Evolutionary conservation across 2,329 filamentous ascomycete species (phyloP), one percentile per base, ranked within the genome.

Genomic region (Penicillium sp.): DNA sequence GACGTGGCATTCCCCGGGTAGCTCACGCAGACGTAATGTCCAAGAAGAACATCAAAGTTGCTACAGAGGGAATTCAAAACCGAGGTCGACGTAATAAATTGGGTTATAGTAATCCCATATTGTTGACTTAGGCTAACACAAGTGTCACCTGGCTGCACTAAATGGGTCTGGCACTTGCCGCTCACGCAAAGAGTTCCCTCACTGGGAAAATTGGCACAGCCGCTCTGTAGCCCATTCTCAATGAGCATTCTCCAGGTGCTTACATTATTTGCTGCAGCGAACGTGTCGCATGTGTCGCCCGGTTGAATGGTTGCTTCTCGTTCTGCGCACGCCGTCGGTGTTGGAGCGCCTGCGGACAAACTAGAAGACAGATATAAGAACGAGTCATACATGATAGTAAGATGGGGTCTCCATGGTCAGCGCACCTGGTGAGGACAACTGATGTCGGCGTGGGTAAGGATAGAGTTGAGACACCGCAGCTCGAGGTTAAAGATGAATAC

Each of bases 21-120:
- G 46, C 46, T 48, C 46, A 48, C 46, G 11, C 46, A 48, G 46
- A 35, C 38, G 44, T 45, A 19, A 17, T 53, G 47, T 15, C 56
- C 51, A 17, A 60, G 21, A 13, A 60, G 23, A 13, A 60, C 15
- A 49, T 51, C 29, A 30, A 58, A 31, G 23, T 58, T 52, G 5
- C 44, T 58, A 30, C 13, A 58, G 41, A 3, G 30, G 26, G 15
- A 45, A 23, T 38, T 53, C 17, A 41, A 46, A 41, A 47, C 29
- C 49, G 13, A n/a, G 49, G 31, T 51, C 49, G 26, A 51, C 15
- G 49, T 51, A 19, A 31, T 31, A n/a, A 51, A 51, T 15, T 51
- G 49, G 3, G 49, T 51, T 8, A 38, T 48, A 11, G 46, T 31
- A 45, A 31, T 31, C 6, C 30, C 30, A 31, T 6, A 31, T 31